These are phyloP conservation scores for Ogataea parapolymorpha DNA, from an alignment of 805 yeast genomes.

Conservation along the genomic window DNA sequence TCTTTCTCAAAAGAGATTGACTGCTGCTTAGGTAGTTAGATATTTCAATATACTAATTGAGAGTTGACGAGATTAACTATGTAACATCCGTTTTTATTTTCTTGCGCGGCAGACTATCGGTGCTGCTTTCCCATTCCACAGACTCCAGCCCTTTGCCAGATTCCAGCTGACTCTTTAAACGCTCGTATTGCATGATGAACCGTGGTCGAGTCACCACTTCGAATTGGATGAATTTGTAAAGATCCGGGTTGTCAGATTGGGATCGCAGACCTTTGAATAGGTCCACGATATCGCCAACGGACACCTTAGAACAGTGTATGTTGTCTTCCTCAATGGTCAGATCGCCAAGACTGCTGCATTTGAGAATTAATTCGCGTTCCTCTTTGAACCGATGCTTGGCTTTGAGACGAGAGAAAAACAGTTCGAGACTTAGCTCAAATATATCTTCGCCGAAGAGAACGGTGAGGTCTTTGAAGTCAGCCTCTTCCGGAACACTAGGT, in stretches of 20 bases:
- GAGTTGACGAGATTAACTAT: constrained; percentile 7
- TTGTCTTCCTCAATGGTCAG: constrained; percentile 27
- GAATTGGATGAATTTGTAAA: constrained; percentile 24
- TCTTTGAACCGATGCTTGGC: constrained; percentile 7
- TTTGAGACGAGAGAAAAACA: constrained; percentile 12
- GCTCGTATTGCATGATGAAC: constrained; percentile 12
- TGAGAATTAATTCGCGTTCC: constrained; percentile 16
- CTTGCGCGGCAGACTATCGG: constrained; percentile 4
- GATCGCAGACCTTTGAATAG: constrained; percentile 20
- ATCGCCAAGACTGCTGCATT: constrained; percentile 21
- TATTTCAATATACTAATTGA: constrained; percentile 14
- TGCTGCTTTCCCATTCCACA: constrained; percentile 5
- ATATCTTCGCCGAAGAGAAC: constrained; percentile 19
- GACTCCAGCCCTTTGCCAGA: constrained; percentile 21
- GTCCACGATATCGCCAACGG: constrained; percentile 21
- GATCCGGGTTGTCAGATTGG: constrained; percentile 23
- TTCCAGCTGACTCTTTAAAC: constrained; percentile 5
- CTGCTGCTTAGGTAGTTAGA: constrained; percentile 47
- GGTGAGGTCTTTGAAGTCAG: constrained; percentile 23
- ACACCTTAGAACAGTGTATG: constrained; percentile 11
- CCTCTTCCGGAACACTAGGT: constrained; percentile 22
- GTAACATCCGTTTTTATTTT: constrained; percentile 4
- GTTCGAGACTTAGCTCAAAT: constrained; percentile 7
- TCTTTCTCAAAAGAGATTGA: constrained; percentile 81
- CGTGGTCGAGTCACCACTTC: constrained; percentile 15